These are phyloP conservation scores for Emergomyces africanus DNA, from an alignment of 2,329 filamentous ascomycete genomes.

Conservation along the genomic window DNA sequence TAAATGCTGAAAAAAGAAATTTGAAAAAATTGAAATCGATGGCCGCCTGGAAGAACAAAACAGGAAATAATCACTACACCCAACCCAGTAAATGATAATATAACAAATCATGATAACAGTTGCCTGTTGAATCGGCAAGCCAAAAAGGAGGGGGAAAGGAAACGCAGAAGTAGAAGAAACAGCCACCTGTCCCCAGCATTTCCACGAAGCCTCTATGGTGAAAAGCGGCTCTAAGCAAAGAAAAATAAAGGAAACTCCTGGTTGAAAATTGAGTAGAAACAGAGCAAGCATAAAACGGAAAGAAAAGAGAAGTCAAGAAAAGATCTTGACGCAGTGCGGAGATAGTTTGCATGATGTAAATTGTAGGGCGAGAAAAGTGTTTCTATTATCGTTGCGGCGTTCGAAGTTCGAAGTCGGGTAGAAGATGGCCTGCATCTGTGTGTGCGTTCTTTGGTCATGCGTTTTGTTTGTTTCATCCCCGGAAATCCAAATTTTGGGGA, in stretches of 20 bases:
- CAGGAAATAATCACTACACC: neutral
- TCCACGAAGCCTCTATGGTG: neutral
- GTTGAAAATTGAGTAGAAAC: neutral
- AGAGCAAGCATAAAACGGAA: neutral
- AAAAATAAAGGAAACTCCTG: neutral
- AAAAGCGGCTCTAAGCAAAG: neutral
- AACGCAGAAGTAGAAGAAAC: too few relatives aligned
- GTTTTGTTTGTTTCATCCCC: neutral
- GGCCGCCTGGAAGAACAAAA: neutral
- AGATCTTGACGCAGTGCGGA: neutral
- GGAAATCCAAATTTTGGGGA: neutral
- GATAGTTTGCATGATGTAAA: neutral
- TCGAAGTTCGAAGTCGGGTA: neutral
- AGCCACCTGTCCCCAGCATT: neutral
- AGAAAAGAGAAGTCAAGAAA: slow-evolving; percentile 1
- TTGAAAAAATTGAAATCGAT: neutral
- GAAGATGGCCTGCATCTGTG: neutral
- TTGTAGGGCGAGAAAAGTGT: neutral
- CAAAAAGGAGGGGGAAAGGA: neutral
- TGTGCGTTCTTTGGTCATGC: neutral
- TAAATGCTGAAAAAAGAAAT: neutral
- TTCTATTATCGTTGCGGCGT: too few relatives aligned
- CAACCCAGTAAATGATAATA: neutral
- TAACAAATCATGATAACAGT: neutral
- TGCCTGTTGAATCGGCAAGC: slow-evolving; percentile 1